Percentiles rank a stretch among this genome's conserved stretches.
Evolutionary conservation across 2,329 filamentous ascomycete species (phyloP).

Genomic region (Aspergillus calidoustus): DNA sequence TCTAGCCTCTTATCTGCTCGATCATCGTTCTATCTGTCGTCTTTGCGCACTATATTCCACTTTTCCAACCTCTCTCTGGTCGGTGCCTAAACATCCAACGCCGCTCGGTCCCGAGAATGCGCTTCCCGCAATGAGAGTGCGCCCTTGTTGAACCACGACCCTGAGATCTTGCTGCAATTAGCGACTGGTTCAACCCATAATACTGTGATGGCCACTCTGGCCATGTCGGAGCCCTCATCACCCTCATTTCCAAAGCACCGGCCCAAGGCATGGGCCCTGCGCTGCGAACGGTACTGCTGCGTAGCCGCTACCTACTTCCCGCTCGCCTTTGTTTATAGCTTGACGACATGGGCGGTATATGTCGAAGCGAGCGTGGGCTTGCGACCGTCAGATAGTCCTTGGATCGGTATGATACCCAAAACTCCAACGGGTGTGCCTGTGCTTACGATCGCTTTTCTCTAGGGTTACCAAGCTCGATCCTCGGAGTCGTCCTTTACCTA

Average conservation of each 20-base stretch:
- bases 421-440: background rate
- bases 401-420: conserved; percentile 42
- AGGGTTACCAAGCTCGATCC: conserved; percentile 57
- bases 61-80: background rate
- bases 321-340: conserved; percentile 82
- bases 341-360: conserved; percentile 95
- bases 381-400: conserved; percentile 54
- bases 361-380: conserved; percentile 77
- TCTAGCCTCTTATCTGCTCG: background rate
- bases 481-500: conserved; percentile 73
- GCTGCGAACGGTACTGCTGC: conserved; percentile 83
- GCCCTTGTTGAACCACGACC: background rate
- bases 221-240: conserved; percentile 44
- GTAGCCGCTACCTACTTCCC: conserved; percentile 78
- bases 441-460: background rate
- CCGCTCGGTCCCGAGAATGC: background rate
- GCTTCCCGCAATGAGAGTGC: conserved; percentile 3
- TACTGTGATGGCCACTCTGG: conserved; percentile 43
- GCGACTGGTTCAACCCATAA: background rate
- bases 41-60: background rate
- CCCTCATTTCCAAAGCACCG: conserved; percentile 48
- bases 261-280: conserved; percentile 48
- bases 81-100: background rate
- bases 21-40: background rate
- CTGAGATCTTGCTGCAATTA: background rate